Evolutionary conservation across 2,329 filamentous ascomycete species (phyloP), one percentile per base, ranked within the genome.

Genomic region (Ceratocystis eucalypticola): DNA sequence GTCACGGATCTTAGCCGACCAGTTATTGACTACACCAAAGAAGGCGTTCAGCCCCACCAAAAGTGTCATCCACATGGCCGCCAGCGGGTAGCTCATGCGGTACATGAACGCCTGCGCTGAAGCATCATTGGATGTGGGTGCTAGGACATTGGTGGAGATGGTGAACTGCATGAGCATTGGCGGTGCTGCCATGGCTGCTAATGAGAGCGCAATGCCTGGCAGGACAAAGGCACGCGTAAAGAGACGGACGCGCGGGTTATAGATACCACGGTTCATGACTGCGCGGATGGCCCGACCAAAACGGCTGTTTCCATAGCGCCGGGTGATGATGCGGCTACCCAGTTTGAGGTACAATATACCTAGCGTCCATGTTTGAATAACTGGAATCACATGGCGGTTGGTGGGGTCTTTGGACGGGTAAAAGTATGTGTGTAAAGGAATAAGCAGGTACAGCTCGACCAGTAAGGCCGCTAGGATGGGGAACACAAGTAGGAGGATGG

Each of bases 341-440:
- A 97, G 84, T 70, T 96, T 92, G 37, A 95, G 82, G 74, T 96
- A 96, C 2, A 99, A 81, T 25, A 99, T 82, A 3, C 94, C 94
- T 0, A 99, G 80, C 0, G 92, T 96, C 91, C 93, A 99, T 67
- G 92, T 87, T 73, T 97, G 93, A 53, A 97, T 87, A 69, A 97
- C 81, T 69, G 95, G 88, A 53, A 97, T 84, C 6, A 87, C 89
- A 72, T 95, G 90, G 70, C 25, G 71, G 69, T 59, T 71, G 67
- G 71, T 70, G 28, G 66, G 45, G 12, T 59, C 46, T 28, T 72
- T 73, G 3, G 74, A 72, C 25, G 75, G 70, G 69, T 83, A 80
- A 74, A 89, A 80, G 72, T 92, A 90, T 0, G 91, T 92, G 73
- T 96, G 89, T 2, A 96, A 77, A 0, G 94, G 94, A 63, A 97